These are phyloP conservation scores for Gamarada debralockiae DNA, from an alignment of 495 filamentous ascomycete genomes.

Conservation along the genomic window DNA sequence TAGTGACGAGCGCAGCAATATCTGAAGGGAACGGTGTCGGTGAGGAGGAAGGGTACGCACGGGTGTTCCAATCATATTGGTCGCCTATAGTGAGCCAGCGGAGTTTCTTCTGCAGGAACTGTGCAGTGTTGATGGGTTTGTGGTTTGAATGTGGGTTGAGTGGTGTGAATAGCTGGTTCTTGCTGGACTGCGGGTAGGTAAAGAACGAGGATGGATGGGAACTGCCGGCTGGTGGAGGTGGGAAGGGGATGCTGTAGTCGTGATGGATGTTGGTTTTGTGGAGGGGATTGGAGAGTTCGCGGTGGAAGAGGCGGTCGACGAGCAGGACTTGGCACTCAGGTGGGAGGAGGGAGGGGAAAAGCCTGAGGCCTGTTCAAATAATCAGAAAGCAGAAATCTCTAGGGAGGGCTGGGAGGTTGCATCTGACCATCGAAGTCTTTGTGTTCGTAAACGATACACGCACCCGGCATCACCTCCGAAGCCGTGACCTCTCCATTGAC, in stretches of 20 bases:
- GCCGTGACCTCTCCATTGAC: neutral
- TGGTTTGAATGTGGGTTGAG: constrained; percentile 60
- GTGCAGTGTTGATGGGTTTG: constrained; percentile 63
- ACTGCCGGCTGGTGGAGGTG: constrained; percentile 1
- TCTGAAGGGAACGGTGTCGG: constrained; percentile 76
- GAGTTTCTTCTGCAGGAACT: constrained; percentile 70
- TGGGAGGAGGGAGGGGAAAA: constrained; percentile 72
- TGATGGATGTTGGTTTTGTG: constrained; percentile 88
- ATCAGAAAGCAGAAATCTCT: neutral
- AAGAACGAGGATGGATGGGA: constrained; percentile 38
- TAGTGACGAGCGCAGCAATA: constrained; percentile 56
- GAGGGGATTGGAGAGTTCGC: constrained; percentile 67
- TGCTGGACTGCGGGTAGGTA: constrained; percentile 34
- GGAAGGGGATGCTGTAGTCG: constrained; percentile 75
- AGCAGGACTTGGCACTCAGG: constrained; percentile 64
- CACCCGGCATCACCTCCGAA: neutral
- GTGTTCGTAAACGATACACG: constrained; percentile 23
- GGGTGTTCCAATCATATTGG: constrained; percentile 90
- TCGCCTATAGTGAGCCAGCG: constrained; percentile 92
- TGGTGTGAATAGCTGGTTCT: constrained; percentile 49
- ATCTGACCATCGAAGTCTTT: constrained; percentile 21
- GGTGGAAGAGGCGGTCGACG: constrained; percentile 66
- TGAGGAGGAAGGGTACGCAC: constrained; percentile 61
- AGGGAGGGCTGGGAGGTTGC: neutral
- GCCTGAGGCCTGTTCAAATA: constrained; percentile 55